Base-by-base conservation (phyloP, 192 early-diverging fungal species). In the Endogone sp. region DNA sequence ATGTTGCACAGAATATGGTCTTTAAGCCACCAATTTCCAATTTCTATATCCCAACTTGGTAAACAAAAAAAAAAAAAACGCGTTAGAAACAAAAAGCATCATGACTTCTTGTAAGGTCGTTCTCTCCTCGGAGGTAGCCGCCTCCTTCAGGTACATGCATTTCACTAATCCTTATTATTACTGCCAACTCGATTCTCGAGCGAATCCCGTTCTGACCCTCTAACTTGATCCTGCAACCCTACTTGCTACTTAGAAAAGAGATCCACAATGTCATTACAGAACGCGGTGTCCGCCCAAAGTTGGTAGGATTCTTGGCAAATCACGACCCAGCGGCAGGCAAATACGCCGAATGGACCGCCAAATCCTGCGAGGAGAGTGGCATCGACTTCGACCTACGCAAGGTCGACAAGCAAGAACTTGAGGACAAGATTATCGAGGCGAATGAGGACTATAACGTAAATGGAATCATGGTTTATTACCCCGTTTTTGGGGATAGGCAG, bases 391-490 rank as follows among this genome's bases (percentile, higher is more conserved):
- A 98, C 76, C 88, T 98, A 30, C 87, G 95, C 27, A 86, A 91
- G 72, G 88, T 91, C 56, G 77, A 85, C 30, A 85, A 92, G 71
- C 91, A 91, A 32, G 89, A 93, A 32, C 87, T 99, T 24, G 95
- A 97, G 75, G 84, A 89, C 62, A 81, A 81, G 69, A 89, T 99
- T 64, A 76, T 90, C 57, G 92, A 91, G 49, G 98, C 96, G 16
- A 99, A 99, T 78, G 78, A 87, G 57, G 98, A 99, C 68, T 61
- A 75, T 3, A 64, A 64, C 1, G 92, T 99, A 23, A 89, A 95
- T 75, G 98, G 98, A 28, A 97, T 99, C 70, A 94, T 99, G 87
- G 94, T 99, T 29, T 99, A 99, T 81, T 99, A 99, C 74, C 97
- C 97, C 13, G 94, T 98, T 20, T 98, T 95, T 85, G 93, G 94